These are phyloP conservation scores for Kalmanozyma brasiliensis DNA, from an alignment of 1,284 basidiomycete species.

Conservation along the genomic window DNA sequence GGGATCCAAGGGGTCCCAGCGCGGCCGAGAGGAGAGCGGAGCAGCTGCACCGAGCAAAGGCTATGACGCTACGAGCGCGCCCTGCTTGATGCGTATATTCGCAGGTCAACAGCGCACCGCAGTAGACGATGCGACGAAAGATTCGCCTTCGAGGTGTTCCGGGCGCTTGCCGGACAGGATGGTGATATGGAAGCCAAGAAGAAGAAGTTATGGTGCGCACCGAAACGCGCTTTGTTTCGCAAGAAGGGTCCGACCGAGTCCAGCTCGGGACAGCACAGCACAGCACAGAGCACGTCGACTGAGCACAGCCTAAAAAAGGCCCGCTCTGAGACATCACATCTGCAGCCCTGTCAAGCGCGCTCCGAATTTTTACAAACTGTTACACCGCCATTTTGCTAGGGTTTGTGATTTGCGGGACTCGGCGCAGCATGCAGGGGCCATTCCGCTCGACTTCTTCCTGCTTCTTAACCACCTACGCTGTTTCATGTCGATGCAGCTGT, in stretches of 20 bases:
- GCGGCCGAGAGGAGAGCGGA: too few relatives aligned
- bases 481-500: too few relatives aligned
- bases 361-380: neutral
- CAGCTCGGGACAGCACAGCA: slow-evolving; percentile 4
- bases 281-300: slow-evolving; percentile 1
- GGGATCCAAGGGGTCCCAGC: neutral
- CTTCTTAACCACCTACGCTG: too few relatives aligned
- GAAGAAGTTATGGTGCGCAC: neutral
- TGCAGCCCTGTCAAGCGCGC: neutral
- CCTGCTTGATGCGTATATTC: too few relatives aligned
- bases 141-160: too few relatives aligned
- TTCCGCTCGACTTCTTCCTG: too few relatives aligned
- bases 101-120: too few relatives aligned
- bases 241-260: slow-evolving; percentile 16
- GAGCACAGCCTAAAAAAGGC: slow-evolving; percentile 7
- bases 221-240: slow-evolving; percentile 9
- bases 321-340: slow-evolving; percentile 5
- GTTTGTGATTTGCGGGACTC: neutral
- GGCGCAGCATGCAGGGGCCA: too few relatives aligned
- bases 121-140: too few relatives aligned
- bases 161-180: neutral
- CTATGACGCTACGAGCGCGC: too few relatives aligned
- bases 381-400: neutral
- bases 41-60: too few relatives aligned
- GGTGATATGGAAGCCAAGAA: slow-evolving; percentile 13